Base-by-base conservation (phyloP, 2,329 filamentous ascomycete genomes). In the Aspergillus sp. region DNA sequence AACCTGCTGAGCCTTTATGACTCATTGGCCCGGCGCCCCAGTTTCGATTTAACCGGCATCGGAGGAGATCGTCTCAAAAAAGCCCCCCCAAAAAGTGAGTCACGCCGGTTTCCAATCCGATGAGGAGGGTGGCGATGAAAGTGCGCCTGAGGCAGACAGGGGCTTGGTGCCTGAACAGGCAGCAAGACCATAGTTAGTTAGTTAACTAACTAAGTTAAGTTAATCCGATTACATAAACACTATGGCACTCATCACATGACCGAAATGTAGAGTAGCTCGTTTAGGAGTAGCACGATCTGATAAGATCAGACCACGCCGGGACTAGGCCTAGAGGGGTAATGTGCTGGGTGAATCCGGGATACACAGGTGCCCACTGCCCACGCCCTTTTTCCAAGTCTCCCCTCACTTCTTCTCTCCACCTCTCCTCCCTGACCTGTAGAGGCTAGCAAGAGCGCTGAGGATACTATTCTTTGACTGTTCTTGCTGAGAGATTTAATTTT, bases 231-330 rank as follows among this genome's bases (percentile, higher is more conserved):
- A 52, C 40, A 12, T 35, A 44, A 45, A 24, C 6, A 24, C 12
- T 5, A 15, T 3, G 7, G n/a, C 19, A 9, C 4, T 4, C 4
- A 21, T 39, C 51, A 54, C 17, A 19, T 46, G 37, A 48, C 33
- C 9, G 19, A n/a, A 35, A 2, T 14, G 15, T 17, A 14, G 6
- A 5, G 57, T 57, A 57, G 33, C 58, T 41, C 3, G 17, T 15
- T 49, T 8, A 6, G 37, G 50, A n/a, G 27, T 66, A 62, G 62
- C 51, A 40, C 31, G 40, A 74, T 74, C 71, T 66, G 71, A 74
- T 74, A 73, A 73, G 71, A 73, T 73, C 65, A 64, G 61, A 56
- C 52, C 50, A 50, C 40, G 8, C 14, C 19, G 41, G 12, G 5
- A 35, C 52, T 55, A 44, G 37, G 45, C 23, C 37, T 19, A 44